Evolutionary conservation across 2,329 filamentous ascomycete genomes (phyloP), one percentile per base, ranked within the genome.

Genomic region (Fusarium sp.): DNA sequence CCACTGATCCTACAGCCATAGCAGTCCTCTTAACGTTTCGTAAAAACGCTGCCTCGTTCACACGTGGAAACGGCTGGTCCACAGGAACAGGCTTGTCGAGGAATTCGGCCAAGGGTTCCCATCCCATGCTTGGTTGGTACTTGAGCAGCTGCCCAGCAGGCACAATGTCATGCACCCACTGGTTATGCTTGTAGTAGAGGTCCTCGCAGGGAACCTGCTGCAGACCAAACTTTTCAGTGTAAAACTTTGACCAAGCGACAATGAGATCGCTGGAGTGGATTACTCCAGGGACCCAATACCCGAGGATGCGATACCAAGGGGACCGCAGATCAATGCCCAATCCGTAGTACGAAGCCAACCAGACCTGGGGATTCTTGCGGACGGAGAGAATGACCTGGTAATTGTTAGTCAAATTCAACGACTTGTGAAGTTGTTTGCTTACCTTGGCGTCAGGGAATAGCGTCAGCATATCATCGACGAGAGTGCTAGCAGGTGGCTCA

Each of bases 261-360:
- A 70, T 67, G 7, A 70, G 67, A 26, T 70, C 45, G 44, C 67
- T 70, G 7, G 67, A 70, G 41, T 70, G 66, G 30, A 70, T 70
- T 14, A 70, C 67, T 3, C 66, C 67, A 0, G 67, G 66, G 12
- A 70, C 59, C 67, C 67, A 70, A 39, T 70, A 70, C 4, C 67
- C 67, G 1, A 70, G 53, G 8, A 56, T 39, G 11, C 67, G 67
- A 39, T 70, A 70, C 46, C 61, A 56, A 3, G 53, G 49, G 13
- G 67, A 70, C 23, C 67, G 58, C 19, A 70, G 56, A 53, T 70
- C 67, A 8, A 70, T 70, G 16, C 67, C 67, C n/a, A 70, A 25
- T 11, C 67, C 58, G 52, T 70, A 16, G 51, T 70, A 70, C 3
- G 67, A 70, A 7, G 67, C 67, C 23, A 70, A 41, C 67, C 67